These are phyloP conservation scores for Trifolium subterraneum DNA, from an alignment of 306 rosid species.

Conservation along the genomic window DNA sequence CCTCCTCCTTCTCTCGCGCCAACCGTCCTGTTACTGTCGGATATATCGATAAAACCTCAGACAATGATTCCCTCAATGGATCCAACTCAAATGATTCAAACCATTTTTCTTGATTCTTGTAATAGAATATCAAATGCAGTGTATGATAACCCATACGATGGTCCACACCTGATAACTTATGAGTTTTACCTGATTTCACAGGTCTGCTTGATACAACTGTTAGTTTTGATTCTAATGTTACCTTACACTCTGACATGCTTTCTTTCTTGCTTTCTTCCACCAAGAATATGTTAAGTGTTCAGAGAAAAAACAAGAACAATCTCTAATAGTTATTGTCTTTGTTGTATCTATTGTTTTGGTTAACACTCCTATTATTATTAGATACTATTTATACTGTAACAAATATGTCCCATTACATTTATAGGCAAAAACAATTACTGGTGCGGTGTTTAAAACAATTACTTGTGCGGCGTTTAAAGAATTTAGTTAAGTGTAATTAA, in stretches of 20 bases:
- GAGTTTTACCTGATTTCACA: constrained; percentile 32
- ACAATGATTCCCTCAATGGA: constrained; percentile 58
- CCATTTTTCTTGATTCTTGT: constrained; percentile 45
- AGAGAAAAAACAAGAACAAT: not conserved
- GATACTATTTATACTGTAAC: not conserved
- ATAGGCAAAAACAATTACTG: no score
- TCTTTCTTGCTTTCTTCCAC: not conserved
- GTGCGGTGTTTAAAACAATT: no score
- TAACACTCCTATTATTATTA: not conserved
- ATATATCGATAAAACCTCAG: constrained; percentile 49
- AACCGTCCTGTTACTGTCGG: constrained; percentile 72
- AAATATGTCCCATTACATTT: no score
- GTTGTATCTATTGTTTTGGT: not conserved
- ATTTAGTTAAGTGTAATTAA: no score
- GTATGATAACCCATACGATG: constrained; percentile 63
- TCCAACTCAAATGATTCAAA: constrained; percentile 55
- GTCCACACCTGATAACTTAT: constrained; percentile 50
- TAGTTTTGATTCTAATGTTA: constrained; percentile 45
- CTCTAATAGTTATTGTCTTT: not conserved
- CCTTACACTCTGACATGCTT: constrained; percentile 33
- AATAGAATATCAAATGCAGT: constrained; percentile 59
- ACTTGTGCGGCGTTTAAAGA: no score
- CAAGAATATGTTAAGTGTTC: not conserved
- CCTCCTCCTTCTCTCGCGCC: constrained; percentile 35
- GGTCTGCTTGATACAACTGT: constrained; percentile 75